Conservation (phyloP, 768 basidiomycete genomes). For the Auricularia sp. region DNA sequence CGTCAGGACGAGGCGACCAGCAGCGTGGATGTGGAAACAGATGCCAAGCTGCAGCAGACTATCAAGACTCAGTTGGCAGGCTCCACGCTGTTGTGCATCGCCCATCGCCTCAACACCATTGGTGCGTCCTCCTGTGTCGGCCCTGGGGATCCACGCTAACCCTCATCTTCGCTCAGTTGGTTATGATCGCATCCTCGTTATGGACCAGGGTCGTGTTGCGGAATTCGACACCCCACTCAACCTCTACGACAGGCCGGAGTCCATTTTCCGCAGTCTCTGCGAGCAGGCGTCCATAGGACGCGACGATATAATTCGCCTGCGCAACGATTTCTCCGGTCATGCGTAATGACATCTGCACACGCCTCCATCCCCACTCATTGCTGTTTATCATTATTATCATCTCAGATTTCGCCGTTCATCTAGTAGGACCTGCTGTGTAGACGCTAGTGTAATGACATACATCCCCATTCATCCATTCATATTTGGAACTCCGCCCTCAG, state of each 20-base stretch:
- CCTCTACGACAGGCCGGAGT: conserved; percentile 49
- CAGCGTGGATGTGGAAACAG: conserved; percentile 53
- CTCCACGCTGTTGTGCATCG: conserved; percentile 47
- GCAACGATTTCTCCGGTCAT: conserved; percentile 5
- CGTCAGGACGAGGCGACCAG: conserved; percentile 53
- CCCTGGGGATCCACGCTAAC: conserved; percentile 9
- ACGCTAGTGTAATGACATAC: neutral
- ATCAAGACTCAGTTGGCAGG: conserved; percentile 51
- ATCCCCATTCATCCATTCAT: neutral
- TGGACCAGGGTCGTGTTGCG: conserved; percentile 57
- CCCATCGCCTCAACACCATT: conserved; percentile 51
- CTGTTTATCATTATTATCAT: no score
- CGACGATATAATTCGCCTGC: conserved; percentile 46
- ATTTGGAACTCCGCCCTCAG: no score
- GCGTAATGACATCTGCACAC: neutral
- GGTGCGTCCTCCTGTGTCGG: conserved; percentile 25
- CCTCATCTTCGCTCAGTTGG: conserved; percentile 29
- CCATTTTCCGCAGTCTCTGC: conserved; percentile 63
- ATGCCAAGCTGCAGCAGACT: conserved; percentile 50
- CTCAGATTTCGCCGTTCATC: no score
- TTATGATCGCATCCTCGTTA: conserved; percentile 62
- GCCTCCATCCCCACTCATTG: neutral
- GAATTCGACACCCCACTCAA: conserved; percentile 68
- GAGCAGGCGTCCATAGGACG: conserved; percentile 50
- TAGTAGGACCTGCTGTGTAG: no score